Conservation (phyloP, 2,329 filamentous ascomycete species). For the Claviceps fusiformis region DNA sequence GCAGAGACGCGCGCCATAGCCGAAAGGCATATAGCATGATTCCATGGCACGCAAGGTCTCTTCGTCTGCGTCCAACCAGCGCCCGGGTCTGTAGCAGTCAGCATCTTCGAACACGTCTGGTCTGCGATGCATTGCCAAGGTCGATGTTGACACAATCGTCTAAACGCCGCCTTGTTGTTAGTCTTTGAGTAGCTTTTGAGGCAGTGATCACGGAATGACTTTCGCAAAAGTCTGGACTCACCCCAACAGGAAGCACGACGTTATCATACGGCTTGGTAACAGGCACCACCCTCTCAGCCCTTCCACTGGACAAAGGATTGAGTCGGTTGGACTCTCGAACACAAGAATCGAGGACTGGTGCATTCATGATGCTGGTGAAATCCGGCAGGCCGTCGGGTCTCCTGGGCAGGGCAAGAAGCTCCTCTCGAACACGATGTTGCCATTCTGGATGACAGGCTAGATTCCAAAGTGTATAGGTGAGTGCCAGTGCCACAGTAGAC, state of each 20-base stretch:
- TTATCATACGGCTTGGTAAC: background rate
- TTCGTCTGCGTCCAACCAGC: constrained; percentile 5
- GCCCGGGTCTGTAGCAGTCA: background rate
- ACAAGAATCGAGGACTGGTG: constrained; percentile 2
- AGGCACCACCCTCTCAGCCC: constrained; percentile 4
- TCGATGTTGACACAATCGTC: constrained; percentile 5
- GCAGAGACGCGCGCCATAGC: constrained; percentile 4
- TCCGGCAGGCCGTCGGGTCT: background rate
- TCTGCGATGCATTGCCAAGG: constrained; percentile 1
- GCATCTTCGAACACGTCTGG: constrained; percentile 1
- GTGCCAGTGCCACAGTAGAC: constrained; percentile 2
- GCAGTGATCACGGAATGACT: too few species aligned
- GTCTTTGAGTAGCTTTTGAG: background rate
- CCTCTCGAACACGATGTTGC: background rate
- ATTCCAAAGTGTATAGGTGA: constrained; percentile 4
- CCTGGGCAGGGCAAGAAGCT: background rate
- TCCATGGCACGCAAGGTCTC: constrained; percentile 2
- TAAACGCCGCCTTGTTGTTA: background rate
- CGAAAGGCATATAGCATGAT: constrained; percentile 4
- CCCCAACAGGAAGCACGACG: constrained; percentile 1
- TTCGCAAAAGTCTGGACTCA: background rate
- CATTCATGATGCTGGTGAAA: constrained; percentile 1
- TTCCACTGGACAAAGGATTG: constrained; percentile 3
- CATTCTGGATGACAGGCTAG: constrained; percentile 1
- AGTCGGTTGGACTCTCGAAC: constrained; percentile 2